Base-by-base conservation (phyloP, 192 early-diverging fungal genomes). In the Coemansia pectinata region DNA sequence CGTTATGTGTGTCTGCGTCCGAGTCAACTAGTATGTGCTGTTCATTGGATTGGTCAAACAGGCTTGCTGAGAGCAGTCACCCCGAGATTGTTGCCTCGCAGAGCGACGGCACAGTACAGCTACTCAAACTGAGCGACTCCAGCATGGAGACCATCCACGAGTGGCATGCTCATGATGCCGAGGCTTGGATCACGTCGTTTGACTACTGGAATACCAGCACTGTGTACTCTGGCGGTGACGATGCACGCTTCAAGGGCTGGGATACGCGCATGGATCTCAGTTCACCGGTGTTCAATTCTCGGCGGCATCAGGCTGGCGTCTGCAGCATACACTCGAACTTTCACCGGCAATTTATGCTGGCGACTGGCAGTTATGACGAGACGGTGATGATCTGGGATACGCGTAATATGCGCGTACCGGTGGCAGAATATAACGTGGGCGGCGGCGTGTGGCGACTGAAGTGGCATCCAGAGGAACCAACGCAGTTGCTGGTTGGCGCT, bases 391-490 rank as follows among this genome's bases (percentile, higher is more conserved):
- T 97, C 42, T 99, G 97, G 97, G 97, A 99, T 72, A 92, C 87
- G 5, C 87, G 97, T 10, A 86, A 73, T 8, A 94, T 97, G 91
- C 83, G 89, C n/a, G 42, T 63, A 21, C 95, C 95, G 3, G 25
- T 95, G 50, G 67, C 79, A 1, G 90, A 92, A 21, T 72, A 86
- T 45, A 86, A 86, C 33, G 88, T 90, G 17, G 94, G 90, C 31
- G 95, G 96, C 6, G 96, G 96, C 10, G 93, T 96, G 10, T 99
- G 97, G 97, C 81, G 95, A 25, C 73, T 99, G 40, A 93, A 94
- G 82, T 99, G 96, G 95, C 95, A 98, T 70, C 97, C 97, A 1
- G 85, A 78, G 0, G 76, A 86, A 8, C 71, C 85, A 1, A 73
- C 84, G 34, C 58, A 66, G 17, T 72, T 99, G 34, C 68, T 96